phyloP scores from a whole-genome alignment of 306 rosid species.

The Trichosanthes truncata region DNA sequence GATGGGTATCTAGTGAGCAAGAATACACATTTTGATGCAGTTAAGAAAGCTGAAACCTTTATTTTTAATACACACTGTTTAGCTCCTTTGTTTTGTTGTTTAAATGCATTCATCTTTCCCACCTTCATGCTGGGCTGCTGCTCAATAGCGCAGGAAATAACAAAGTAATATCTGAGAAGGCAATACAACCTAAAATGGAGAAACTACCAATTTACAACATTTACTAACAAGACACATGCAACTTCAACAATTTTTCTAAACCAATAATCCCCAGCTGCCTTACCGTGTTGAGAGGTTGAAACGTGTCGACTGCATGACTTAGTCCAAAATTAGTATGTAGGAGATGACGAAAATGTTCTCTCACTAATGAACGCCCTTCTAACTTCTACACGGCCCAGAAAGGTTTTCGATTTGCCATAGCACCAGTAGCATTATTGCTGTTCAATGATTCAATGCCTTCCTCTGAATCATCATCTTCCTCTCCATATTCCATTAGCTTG shows the following conservation, averaged over 20 bases:
- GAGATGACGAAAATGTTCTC: neutral
- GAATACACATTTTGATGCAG: neutral
- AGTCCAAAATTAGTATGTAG: neutral
- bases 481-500: slow-evolving; percentile 94
- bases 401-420: slow-evolving; percentile 50
- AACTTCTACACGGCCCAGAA: slow-evolving; percentile 64
- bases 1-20: neutral
- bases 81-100: neutral
- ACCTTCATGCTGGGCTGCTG: neutral
- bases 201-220: neutral
- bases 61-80: neutral
- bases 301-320: neutral
- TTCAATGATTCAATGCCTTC: slow-evolving; percentile 33
- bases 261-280: neutral
- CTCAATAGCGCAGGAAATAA: neutral
- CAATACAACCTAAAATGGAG: neutral
- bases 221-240: neutral
- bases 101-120: neutral
- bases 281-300: neutral
- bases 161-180: neutral
- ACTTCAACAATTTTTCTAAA: neutral
- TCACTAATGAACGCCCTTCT: neutral
- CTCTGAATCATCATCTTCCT: slow-evolving; percentile 71
- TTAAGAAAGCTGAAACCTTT: neutral
- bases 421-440: slow-evolving; percentile 17